Percentiles rank a stretch among this genome's conserved stretches.
These are phyloP conservation scores for Serendipita sp. DNA, from an alignment of 768 basidiomycete genomes.

Conservation along the genomic window DNA sequence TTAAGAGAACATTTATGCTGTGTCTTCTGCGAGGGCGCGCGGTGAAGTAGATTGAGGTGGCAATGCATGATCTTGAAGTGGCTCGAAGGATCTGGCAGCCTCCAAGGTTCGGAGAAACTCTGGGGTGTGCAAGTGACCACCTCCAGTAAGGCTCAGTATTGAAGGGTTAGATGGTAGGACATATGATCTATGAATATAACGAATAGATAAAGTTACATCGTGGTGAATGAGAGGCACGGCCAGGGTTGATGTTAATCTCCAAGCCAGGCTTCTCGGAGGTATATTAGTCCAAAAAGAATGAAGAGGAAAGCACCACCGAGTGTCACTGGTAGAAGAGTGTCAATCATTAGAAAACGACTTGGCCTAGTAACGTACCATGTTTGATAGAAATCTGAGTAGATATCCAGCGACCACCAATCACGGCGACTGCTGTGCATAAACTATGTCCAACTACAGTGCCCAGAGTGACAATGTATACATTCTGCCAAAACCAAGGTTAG, in stretches of 20 bases:
- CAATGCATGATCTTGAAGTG: too few relatives aligned
- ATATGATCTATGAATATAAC: too few relatives aligned
- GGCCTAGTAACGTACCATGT: constrained; percentile 43
- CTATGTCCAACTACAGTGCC: constrained; percentile 85
- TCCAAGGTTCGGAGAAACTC: too few relatives aligned
- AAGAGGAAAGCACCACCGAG: constrained; percentile 69
- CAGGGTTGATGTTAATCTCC: neutral
- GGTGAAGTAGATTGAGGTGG: too few relatives aligned
- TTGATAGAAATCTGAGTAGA: constrained; percentile 93
- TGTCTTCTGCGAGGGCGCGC: too few relatives aligned
- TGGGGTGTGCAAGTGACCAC: too few relatives aligned
- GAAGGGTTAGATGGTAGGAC: too few relatives aligned
- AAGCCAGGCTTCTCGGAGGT: constrained; percentile 45
- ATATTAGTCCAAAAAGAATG: constrained; percentile 66
- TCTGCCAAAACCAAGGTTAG: constrained; percentile 31
- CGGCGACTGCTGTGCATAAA: constrained; percentile 74
- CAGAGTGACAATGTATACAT: constrained; percentile 75
- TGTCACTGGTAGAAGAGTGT: constrained; percentile 40
- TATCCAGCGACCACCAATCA: constrained; percentile 82
- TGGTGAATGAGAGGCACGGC: too few relatives aligned
- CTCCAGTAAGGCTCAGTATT: too few relatives aligned
- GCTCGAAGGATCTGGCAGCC: too few relatives aligned
- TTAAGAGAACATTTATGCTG: too few relatives aligned
- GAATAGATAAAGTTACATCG: too few relatives aligned
- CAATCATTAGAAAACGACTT: neutral